These are phyloP conservation scores for Protea cynaroides DNA, from an alignment of 164 flowering plant species.

Conservation along the genomic window DNA sequence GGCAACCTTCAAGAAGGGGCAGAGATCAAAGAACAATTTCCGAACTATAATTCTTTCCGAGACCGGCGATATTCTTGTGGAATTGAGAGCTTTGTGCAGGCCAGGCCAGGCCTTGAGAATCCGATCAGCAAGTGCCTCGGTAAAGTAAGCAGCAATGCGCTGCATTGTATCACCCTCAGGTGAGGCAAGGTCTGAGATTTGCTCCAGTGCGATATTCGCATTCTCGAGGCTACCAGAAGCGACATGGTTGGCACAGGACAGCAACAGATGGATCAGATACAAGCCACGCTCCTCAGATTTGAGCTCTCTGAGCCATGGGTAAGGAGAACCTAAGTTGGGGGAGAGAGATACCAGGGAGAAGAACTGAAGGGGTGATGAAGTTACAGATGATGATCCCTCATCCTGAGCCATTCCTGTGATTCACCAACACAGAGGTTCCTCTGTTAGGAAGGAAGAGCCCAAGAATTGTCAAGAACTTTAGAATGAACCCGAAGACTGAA, in stretches of 20 bases:
- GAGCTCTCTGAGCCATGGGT: conserved; percentile 57
- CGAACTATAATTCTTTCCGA: conserved; percentile 41
- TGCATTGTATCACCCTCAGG: conserved; percentile 74
- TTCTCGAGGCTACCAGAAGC: conserved; percentile 54
- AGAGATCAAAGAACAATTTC: conserved; percentile 60
- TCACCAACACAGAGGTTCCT: conserved; percentile 3
- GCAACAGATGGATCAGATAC: conserved; percentile 51
- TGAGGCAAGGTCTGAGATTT: conserved; percentile 61
- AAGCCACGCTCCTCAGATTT: conserved; percentile 74
- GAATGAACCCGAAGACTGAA: neutral
- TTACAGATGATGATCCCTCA: conserved; percentile 58
- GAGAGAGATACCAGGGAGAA: conserved; percentile 37
- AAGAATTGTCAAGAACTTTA: neutral
- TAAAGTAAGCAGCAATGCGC: conserved; percentile 67
- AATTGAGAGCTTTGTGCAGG: conserved; percentile 55
- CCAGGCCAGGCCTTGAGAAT: conserved; percentile 67
- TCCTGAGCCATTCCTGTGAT: conserved; percentile 56
- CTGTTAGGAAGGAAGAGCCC: no score
- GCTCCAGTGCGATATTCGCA: conserved; percentile 65
- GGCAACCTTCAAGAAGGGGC: conserved; percentile 67
- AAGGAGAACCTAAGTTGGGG: conserved; percentile 48
- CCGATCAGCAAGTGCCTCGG: conserved; percentile 66
- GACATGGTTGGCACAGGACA: conserved; percentile 57
- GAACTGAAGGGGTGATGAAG: conserved; percentile 55
- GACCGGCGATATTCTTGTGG: conserved; percentile 35